These are phyloP conservation scores for Boechera stricta DNA, from an alignment of 345 rosid species.

Conservation along the genomic window DNA sequence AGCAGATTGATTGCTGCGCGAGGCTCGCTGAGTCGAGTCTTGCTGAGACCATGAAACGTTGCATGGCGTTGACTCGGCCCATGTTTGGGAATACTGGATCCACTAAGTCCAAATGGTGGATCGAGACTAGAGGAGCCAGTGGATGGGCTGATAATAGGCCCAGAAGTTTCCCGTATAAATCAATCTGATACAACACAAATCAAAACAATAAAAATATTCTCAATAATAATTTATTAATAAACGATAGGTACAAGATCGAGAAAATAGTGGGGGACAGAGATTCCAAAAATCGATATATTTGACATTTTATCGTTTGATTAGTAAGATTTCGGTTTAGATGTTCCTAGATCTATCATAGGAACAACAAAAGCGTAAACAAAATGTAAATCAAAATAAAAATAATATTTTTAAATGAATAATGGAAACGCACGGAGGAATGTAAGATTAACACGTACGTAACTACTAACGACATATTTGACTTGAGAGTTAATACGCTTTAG, in stretches of 20 bases:
- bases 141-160: slow-evolving; percentile 88
- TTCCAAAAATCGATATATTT: slow-evolving; percentile 22
- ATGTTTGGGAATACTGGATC: slow-evolving; percentile 70
- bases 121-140: slow-evolving; percentile 62
- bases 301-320: not conserved
- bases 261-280: slow-evolving; percentile 1
- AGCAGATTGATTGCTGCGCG: slow-evolving; percentile 75
- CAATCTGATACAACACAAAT: slow-evolving; percentile 50
- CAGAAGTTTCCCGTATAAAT: slow-evolving; percentile 59
- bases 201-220: not conserved
- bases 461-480: slow-evolving; percentile 30
- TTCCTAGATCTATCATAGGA: slow-evolving; percentile 31
- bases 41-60: slow-evolving; percentile 51
- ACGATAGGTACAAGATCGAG: not conserved
- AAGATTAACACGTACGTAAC: slow-evolving; percentile 28
- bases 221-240: not conserved
- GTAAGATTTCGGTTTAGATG: not conserved
- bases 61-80: slow-evolving; percentile 53
- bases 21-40: slow-evolving; percentile 68
- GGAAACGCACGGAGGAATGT: slow-evolving; percentile 3
- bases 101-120: slow-evolving; percentile 73
- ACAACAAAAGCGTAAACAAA: slow-evolving; percentile 8
- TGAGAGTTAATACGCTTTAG: not conserved
- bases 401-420: not conserved
- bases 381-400: not conserved